Percentiles rank a stretch among this genome's conserved stretches.
Conservation (phyloP, 495 filamentous ascomycete genomes). For the Penicillium alfredii region DNA sequence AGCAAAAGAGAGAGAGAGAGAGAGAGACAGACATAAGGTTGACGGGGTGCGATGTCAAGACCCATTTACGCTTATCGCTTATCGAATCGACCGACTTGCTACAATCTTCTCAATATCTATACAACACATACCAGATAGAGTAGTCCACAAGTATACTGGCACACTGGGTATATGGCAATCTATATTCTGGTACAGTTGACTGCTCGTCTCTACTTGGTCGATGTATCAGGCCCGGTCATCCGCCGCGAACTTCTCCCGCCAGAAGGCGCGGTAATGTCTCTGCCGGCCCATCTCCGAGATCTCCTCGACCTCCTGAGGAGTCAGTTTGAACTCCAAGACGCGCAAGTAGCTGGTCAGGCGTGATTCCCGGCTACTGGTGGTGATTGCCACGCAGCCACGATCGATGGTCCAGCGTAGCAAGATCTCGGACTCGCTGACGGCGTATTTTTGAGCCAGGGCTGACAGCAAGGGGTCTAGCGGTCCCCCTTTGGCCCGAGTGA, state of each 20-base stretch:
- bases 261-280: constrained; percentile 68
- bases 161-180: no score
- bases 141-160: no score
- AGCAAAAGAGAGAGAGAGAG: constrained; percentile 4
- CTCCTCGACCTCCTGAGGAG: constrained; percentile 61
- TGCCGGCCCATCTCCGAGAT: constrained; percentile 54
- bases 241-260: constrained; percentile 51
- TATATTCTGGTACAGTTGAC: no score
- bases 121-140: no score
- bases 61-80: no score
- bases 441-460: constrained; percentile 68
- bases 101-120: no score
- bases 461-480: constrained; percentile 60
- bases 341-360: constrained; percentile 61
- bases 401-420: constrained; percentile 74
- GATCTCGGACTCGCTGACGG: constrained; percentile 63
- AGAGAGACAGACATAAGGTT: not conserved
- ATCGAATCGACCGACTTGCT: no score
- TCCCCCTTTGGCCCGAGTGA: constrained; percentile 59
- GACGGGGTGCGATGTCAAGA: no score
- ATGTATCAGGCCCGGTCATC: constrained; percentile 51
- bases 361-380: constrained; percentile 69
- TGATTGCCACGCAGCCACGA: constrained; percentile 69
- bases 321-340: constrained; percentile 63
- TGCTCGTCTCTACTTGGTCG: not conserved